These are phyloP conservation scores for Uromyces viciae-fabae DNA, from an alignment of 1,284 basidiomycete genomes.

Conservation along the genomic window DNA sequence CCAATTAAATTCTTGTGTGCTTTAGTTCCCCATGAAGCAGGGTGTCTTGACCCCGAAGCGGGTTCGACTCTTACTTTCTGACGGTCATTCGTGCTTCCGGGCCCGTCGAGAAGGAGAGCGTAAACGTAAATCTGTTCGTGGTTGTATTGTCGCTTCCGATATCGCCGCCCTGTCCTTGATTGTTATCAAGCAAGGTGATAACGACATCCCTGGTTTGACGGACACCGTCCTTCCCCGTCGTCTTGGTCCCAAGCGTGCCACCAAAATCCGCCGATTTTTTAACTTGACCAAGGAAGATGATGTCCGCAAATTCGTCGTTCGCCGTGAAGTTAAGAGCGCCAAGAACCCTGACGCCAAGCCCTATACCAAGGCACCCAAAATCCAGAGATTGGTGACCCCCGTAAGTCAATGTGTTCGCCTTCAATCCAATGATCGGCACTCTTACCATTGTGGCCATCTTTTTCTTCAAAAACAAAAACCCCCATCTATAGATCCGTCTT, in stretches of 20 bases:
- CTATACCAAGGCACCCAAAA: conserved; percentile 92
- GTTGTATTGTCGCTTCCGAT: conserved; percentile 90
- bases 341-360: conserved; percentile 93
- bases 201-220: conserved; percentile 86
- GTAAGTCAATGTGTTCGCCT: not conserved
- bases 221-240: conserved; percentile 90
- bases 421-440: conserved; percentile 11
- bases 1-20: not conserved
- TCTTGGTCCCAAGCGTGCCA: conserved; percentile 86
- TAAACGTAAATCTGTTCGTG: conserved; percentile 96
- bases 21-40: conserved; percentile 97
- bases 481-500: conserved; percentile 82
- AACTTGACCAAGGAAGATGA: conserved; percentile 97
- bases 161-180: conserved; percentile 91
- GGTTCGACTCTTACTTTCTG: conserved; percentile 86
- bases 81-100: conserved; percentile 98
- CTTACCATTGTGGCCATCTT: too few relatives aligned
- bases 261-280: conserved; percentile 96
- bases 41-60: conserved; percentile 92
- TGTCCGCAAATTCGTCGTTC: conserved; percentile 85
- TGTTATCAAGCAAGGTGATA: conserved; percentile 95
- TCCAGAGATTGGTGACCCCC: conserved; percentile 56
- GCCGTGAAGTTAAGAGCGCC: conserved; percentile 78
- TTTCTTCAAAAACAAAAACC: too few relatives aligned
- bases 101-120: conserved; percentile 87